Conservation (phyloP, 768 basidiomycete species). For the Mycena leptocephala region DNA sequence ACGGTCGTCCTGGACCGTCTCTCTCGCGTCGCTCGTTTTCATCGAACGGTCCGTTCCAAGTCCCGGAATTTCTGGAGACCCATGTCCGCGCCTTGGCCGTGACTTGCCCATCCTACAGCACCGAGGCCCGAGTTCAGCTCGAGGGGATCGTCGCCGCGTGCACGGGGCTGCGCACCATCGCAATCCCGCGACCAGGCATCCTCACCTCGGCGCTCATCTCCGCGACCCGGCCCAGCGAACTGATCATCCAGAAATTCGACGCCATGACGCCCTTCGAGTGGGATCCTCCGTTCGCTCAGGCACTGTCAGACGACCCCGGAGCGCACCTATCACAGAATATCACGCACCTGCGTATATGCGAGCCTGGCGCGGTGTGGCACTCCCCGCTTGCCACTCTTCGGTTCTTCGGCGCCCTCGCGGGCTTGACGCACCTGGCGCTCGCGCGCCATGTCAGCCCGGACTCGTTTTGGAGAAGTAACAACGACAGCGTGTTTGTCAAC, state of each 20-base stretch:
- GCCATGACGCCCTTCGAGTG: conserved; percentile 27
- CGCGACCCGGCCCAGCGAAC: conserved; percentile 17
- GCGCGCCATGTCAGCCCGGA: conserved; percentile 33
- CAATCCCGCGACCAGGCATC: conserved; percentile 27
- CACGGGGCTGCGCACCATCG: conserved; percentile 16
- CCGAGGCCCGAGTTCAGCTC: conserved; percentile 23
- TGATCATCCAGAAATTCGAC: conserved; percentile 32
- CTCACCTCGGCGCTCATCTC: conserved; percentile 16
- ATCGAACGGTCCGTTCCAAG: conserved; percentile 25
- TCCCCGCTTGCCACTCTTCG: conserved; percentile 29
- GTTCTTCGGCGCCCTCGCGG: conserved; percentile 31
- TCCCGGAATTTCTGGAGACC: conserved; percentile 3
- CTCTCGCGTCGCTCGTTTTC: conserved; percentile 32
- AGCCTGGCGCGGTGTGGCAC: conserved; percentile 35
- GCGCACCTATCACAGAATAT: conserved; percentile 6
- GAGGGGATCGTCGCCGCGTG: conserved; percentile 24
- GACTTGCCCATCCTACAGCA: conserved; percentile 8
- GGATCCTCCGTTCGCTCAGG: conserved; percentile 17
- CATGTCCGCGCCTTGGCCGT: conserved; percentile 23
- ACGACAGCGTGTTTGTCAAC: conserved; percentile 52
- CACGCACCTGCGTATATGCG: conserved; percentile 37
- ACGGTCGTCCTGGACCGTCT: conserved; percentile 31
- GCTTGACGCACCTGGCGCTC: conserved; percentile 41
- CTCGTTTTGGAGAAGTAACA: conserved; percentile 36
- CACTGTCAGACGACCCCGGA: not conserved